Conservation (phyloP, 257 asterid genomes). For the Solanum bulbocastanum region DNA sequence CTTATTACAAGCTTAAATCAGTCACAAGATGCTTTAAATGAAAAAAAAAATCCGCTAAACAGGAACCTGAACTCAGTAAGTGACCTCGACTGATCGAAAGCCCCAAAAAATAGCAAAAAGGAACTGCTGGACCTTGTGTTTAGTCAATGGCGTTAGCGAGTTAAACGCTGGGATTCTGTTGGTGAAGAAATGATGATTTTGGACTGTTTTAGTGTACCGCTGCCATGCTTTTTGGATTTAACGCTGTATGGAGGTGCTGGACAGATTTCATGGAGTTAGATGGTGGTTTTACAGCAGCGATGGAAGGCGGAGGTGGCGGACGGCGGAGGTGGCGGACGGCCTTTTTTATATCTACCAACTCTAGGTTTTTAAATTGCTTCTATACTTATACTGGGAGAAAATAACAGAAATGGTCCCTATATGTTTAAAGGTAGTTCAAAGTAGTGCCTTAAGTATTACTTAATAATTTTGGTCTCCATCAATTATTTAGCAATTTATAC, state of each 20-base stretch:
- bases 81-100: background rate
- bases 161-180: background rate
- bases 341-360: background rate
- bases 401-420: background rate
- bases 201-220: background rate
- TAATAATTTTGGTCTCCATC: background rate
- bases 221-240: background rate
- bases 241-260: background rate
- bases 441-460: background rate
- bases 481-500: background rate
- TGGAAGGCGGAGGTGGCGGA: background rate
- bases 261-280: background rate
- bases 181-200: background rate
- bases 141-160: background rate
- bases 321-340: background rate
- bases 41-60: background rate
- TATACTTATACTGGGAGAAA: background rate
- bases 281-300: background rate
- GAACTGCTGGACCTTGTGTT: background rate
- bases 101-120: background rate
- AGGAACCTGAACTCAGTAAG: background rate
- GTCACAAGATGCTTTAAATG: background rate
- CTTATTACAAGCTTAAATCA: background rate
- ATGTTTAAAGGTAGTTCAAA: background rate
- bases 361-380: background rate